Base-by-base conservation (phyloP, 768 basidiomycete genomes). In the Termitomyces sp. region DNA sequence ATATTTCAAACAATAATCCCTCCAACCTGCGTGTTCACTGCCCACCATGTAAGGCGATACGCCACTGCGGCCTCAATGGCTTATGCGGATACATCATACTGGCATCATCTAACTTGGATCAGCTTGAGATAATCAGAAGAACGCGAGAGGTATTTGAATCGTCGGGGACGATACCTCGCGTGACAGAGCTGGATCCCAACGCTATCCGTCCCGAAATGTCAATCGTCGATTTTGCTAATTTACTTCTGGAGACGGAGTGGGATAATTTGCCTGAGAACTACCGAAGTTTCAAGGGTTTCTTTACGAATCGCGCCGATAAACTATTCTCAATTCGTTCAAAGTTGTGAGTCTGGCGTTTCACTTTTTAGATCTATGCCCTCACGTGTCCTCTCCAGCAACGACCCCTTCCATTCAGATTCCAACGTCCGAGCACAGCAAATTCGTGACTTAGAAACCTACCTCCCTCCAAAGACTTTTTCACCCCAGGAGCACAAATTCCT, bases 81-180 rank as follows among this genome's bases (percentile, higher is more conserved):
- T 13, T 51, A 5, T 26, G 24, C 22, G 56, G 59, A 5, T 56
- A 56, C 36, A 13, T 63, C 5, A n/a, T 27, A 16, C 30, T 63
- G 1, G 44, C 47, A 13, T 47, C 33, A 7, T 64, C 64, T 4
- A 55, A 57, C 22, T 42, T 64, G 39, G 60, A 64, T 22, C 64
- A 65, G 51, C 45, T 52, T 13, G 63, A 65, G 26, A 65, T 65
- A 30, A 32, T 65, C 5, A 36, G 58, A 27, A 64, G 37, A 42
- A 65, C 63, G n/a, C 57, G 63, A 8, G 48, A 47, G 14, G 43
- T 53, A 14, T 62, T 64, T 32, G 63, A 61, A 47, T 37, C 37
- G 16, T 32, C 53, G 20, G 64, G 64, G 14, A 22, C 14, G 2
- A 57, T 63, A 34, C 63, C 63, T 40, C 48, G 20, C 18, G 51